Base-by-base conservation (phyloP, 768 basidiomycete species). In the Strobilomyces echinocephalus region DNA sequence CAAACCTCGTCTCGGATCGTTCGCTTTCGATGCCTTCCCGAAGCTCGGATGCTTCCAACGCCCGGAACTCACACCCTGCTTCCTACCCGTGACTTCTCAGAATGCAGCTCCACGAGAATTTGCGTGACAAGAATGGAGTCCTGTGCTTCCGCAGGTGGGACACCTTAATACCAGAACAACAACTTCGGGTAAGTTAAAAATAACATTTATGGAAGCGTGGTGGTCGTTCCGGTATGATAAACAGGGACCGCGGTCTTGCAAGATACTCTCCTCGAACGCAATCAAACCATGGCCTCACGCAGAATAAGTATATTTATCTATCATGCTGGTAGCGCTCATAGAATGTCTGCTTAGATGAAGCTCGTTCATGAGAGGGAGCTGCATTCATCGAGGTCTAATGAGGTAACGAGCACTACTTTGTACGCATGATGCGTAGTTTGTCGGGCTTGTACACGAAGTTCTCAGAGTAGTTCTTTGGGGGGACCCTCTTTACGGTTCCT, bases 381-480 rank as follows among this genome's bases (percentile, higher is more conserved):
- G 24, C 28, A 57, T 58, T 55, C 18, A 42, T 18, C 3, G 5
- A 12, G 3, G 28, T 57, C 59, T 60, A 58, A 53, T 36, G 0
- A 39, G 47, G 54, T 18, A 40, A 30, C 11, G n/a, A 47, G 35
- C 49, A 80, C 80, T 93, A 97, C 79, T 97, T 97, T 47, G 95
- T 97, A 68, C 88, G 86, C 70, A 80, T 74, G 62, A 95, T 88
- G 55, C 94, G 82, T 52, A 97, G 77, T 62, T 81, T 88, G 63
- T 81, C 75, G 4, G 91, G 81, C 52, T 76, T 84, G 75, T 97
- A 95, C 15, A 90, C 75, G 69, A 80, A 97, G 76, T 93, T 98
- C 79, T 94, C 94, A 39, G 91, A 72, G 62, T 94, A 94, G 66
- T 91, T 80, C 84, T 97, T 91, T 15, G 85, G 86, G 18, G 86